These are phyloP conservation scores for Pelargonium myrrhifolium DNA, from an alignment of 441 rosid genomes.

Conservation along the genomic window DNA sequence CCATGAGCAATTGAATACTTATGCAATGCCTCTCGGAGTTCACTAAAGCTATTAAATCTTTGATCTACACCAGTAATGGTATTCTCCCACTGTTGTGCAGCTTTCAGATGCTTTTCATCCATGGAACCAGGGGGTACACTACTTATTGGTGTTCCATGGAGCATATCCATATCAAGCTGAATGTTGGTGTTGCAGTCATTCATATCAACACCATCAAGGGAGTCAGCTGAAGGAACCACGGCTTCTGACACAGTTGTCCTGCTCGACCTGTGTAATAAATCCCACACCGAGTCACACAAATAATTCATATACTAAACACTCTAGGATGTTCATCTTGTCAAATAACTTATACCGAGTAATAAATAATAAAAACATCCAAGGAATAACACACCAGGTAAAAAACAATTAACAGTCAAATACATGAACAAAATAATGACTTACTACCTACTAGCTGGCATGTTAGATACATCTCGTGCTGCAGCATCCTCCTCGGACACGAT, in stretches of 20 bases:
- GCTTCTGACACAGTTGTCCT: constrained; percentile 59
- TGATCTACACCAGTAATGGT: constrained; percentile 80
- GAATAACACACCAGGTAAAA: not conserved
- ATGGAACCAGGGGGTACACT: constrained; percentile 21
- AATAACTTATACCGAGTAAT: constrained; percentile 3
- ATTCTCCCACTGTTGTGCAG: constrained; percentile 71
- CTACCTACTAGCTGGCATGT: constrained; percentile 68
- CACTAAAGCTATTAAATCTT: constrained; percentile 62
- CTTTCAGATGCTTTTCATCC: constrained; percentile 43
- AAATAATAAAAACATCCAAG: not conserved
- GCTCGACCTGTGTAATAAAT: constrained; percentile 46
- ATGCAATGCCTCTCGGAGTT: constrained; percentile 74
- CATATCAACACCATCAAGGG: constrained; percentile 35
- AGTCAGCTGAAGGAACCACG: constrained; percentile 36
- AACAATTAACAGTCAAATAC: not conserved
- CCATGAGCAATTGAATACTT: constrained; percentile 71
- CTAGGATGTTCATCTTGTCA: not conserved
- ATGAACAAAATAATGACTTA: constrained; percentile 8
- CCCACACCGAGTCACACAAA: constrained; percentile 5
- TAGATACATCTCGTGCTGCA: constrained; percentile 40
- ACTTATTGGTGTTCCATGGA: constrained; percentile 31
- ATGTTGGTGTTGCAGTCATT: constrained; percentile 13
- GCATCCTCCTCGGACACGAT: constrained; percentile 53
- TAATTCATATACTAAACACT: constrained; percentile 5
- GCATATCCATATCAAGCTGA: constrained; percentile 30